Percentiles rank a stretch among this genome's conserved stretches.
These are phyloP conservation scores for Anastatica hierochuntica DNA, from an alignment of 345 rosid species.

Conservation along the genomic window DNA sequence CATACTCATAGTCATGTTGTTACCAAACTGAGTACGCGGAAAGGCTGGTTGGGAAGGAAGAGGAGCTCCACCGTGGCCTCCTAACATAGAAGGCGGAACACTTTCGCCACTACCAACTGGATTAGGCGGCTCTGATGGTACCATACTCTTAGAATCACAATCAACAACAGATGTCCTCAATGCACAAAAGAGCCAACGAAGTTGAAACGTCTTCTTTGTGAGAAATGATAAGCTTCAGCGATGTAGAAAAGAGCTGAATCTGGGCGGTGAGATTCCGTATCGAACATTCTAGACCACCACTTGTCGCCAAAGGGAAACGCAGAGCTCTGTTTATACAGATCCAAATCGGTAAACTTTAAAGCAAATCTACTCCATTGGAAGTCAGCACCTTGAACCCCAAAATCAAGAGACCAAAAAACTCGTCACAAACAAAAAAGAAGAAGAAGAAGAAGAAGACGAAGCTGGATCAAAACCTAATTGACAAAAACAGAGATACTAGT, in stretches of 20 bases:
- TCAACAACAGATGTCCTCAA: no score
- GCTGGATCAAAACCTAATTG: slow-evolving; percentile 36
- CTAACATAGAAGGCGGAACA: slow-evolving; percentile 60
- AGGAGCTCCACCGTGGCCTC: slow-evolving; percentile 62
- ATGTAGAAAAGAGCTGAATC: slow-evolving; percentile 17
- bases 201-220: slow-evolving; percentile 1
- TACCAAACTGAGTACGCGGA: slow-evolving; percentile 60
- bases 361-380: no score
- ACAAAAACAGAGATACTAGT: slow-evolving; percentile 6
- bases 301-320: not conserved
- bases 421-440: no score
- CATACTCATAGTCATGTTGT: slow-evolving; percentile 52
- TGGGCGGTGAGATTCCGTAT: slow-evolving; percentile 19
- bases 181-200: no score
- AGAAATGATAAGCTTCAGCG: slow-evolving; percentile 17
- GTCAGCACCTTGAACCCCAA: slow-evolving; percentile 15
- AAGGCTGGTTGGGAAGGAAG: slow-evolving; percentile 61
- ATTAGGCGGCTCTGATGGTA: slow-evolving; percentile 72
- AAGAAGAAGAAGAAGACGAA: no score
- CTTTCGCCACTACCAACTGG: slow-evolving; percentile 72
- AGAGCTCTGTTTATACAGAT: no score
- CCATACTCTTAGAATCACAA: no score
- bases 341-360: no score
- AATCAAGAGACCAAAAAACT: slow-evolving; percentile 14
- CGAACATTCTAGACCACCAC: slow-evolving; percentile 17